Evolutionary conservation across 306 rosid genomes (phyloP).

Genomic region (Medicago lupulina): DNA sequence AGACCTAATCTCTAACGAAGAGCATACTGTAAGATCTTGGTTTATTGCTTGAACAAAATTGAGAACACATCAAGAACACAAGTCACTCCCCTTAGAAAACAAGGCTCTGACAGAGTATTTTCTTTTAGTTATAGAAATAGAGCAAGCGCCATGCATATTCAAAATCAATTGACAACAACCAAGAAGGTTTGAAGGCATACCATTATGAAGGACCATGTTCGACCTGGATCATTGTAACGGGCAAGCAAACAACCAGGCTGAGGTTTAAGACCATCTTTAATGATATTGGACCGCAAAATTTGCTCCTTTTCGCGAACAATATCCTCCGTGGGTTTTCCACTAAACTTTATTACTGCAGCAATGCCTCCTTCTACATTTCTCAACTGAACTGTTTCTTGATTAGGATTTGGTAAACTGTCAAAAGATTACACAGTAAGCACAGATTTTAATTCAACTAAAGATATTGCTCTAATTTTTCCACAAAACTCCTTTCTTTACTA

Average conservation of each 20-base stretch:
- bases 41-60: too few relatives aligned
- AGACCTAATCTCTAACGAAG: too few relatives aligned
- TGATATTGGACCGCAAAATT: slow-evolving; percentile 55
- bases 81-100: too few relatives aligned
- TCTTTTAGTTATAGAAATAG: background rate
- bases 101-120: background rate
- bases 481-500: slow-evolving; percentile 6
- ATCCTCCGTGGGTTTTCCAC: slow-evolving; percentile 77
- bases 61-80: too few relatives aligned
- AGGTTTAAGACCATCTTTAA: slow-evolving; percentile 73
- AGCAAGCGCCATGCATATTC: slow-evolving; percentile 19
- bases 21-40: too few relatives aligned
- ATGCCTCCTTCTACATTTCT: slow-evolving; percentile 78
- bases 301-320: slow-evolving; percentile 63
- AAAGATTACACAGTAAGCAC: slow-evolving; percentile 22
- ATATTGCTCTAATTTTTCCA: background rate
- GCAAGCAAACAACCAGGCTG: slow-evolving; percentile 82
- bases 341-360: slow-evolving; percentile 80
- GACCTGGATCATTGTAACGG: slow-evolving; percentile 95
- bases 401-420: slow-evolving; percentile 88
- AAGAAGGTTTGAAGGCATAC: slow-evolving; percentile 49
- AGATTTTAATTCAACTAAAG: background rate
- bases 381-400: slow-evolving; percentile 63
- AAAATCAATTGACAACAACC: slow-evolving; percentile 13
- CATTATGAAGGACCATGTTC: slow-evolving; percentile 77